Base-by-base conservation (phyloP, 2,329 filamentous ascomycete species). In the Penicillium sp. region DNA sequence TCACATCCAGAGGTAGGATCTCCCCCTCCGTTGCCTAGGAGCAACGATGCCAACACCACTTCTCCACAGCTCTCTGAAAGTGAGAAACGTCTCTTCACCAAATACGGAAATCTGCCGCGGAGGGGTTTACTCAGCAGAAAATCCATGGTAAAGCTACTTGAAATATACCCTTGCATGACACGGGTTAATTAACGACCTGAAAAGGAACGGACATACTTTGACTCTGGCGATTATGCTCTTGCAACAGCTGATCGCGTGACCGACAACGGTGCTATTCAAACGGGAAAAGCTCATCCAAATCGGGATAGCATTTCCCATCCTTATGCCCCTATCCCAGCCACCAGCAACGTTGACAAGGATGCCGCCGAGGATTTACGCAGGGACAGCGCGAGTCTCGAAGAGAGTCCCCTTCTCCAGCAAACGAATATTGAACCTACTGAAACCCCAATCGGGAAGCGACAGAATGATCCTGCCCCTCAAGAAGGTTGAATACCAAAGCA, bases 181-280 rank as follows among this genome's bases (percentile, higher is more conserved):
- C 38, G 25, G 33, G 26, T 38, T 61, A 56, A 60, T 52, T 63
- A 52, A 67, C 22, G 33, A 57, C 37, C 19, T 11, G 26, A 52
- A 74, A 52, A 74, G 71, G 55, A 72, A 56, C 68, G 68, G 43
- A 70, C 48, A 10, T 73, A 73, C 60, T 74, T 72, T 55, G 71
- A 74, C 62, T 73, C 71, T 8, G 70, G 70, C 40, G 71, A 74
- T 60, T 69, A 66, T 30, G 70, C 71, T 57, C 64, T 73, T 62
- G 69, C 69, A 25, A 59, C 68, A 19, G 62, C 68, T 54, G 16
- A 69, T 43, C 57, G 46, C 25, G 60, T 53, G 30, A 72, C 70
- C 22, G 65, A 73, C 56, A 59, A 65, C 35, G 69, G 67, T 14
- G 63, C 54, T 42, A 62, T 72, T 38, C 56, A 68, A 52, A 68